Conservation (phyloP, 2,329 filamentous ascomycete species). For the Dothistroma pini region DNA sequence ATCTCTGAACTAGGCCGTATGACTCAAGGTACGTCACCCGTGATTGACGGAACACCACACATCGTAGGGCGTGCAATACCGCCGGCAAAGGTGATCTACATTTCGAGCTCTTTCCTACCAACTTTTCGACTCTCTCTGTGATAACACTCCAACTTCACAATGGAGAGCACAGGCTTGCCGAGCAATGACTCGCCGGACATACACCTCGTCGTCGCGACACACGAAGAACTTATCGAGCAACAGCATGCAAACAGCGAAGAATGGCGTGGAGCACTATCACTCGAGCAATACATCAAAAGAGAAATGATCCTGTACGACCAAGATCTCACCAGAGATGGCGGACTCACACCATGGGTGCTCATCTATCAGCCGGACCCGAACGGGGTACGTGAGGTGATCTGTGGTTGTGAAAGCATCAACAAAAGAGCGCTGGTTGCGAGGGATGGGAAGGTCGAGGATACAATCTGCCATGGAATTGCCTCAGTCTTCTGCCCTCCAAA, state of each 20-base stretch:
- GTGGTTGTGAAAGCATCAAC: constrained; percentile 56
- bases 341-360: constrained; percentile 58
- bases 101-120: neutral
- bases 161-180: constrained; percentile 39
- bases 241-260: constrained; percentile 53
- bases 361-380: constrained; percentile 42
- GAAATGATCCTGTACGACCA: constrained; percentile 53
- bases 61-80: neutral
- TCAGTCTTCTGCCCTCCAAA: constrained; percentile 70
- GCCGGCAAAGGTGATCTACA: neutral
- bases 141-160: neutral
- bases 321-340: constrained; percentile 52
- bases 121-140: neutral
- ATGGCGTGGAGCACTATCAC: constrained; percentile 56
- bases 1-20: neutral
- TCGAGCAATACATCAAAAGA: constrained; percentile 56
- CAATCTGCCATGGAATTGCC: constrained; percentile 67
- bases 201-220: constrained; percentile 52
- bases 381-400: constrained; percentile 44
- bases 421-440: constrained; percentile 46
- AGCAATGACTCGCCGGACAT: constrained; percentile 49
- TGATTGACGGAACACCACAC: neutral
- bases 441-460: constrained; percentile 51
- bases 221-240: constrained; percentile 51
- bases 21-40: neutral